A percentile compares a stretch with the other conserved stretches of the same genome.
phyloP scores from a whole-genome alignment of 1,284 basidiomycete genomes.

The Somion occarium region DNA sequence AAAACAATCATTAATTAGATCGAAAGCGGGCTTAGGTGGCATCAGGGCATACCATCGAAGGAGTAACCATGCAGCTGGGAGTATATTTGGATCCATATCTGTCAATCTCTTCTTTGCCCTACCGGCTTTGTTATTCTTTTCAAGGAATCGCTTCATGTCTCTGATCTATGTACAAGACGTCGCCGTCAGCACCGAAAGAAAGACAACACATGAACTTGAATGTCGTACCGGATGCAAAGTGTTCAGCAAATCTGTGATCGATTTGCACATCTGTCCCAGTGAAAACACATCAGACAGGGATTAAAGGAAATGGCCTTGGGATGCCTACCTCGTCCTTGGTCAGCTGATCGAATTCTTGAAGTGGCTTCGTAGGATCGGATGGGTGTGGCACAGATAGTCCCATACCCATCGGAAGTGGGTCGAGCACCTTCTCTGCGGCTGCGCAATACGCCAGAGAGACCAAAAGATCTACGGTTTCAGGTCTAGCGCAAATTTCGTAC shows the following conservation, averaged over 20 bases:
- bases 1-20: conserved; percentile 1
- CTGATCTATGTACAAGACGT: conserved; percentile 38
- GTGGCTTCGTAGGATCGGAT: conserved; percentile 12
- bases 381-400: conserved; percentile 42
- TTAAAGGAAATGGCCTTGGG: not conserved
- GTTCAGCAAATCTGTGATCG: conserved; percentile 39
- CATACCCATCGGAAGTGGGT: conserved; percentile 54
- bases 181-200: no score
- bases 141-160: conserved; percentile 52
- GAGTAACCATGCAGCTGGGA: conserved; percentile 55
- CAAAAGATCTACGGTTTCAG: conserved; percentile 53
- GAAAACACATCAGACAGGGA: not conserved
- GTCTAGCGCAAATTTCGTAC: conserved; percentile 61
- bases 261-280: conserved; percentile 36
- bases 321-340: conserved; percentile 28
- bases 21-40: not conserved
- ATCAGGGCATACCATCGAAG: conserved; percentile 45
- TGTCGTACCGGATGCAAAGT: conserved; percentile 45
- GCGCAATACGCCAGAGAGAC: conserved; percentile 55
- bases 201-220: no score
- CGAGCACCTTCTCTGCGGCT: conserved; percentile 42
- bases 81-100: conserved; percentile 41
- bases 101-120: conserved; percentile 45
- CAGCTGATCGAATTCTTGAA: conserved; percentile 44
- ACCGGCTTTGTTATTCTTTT: conserved; percentile 40